A percentile compares a stretch with the other conserved stretches of the same genome.
phyloP scores from a whole-genome alignment of 2,329 filamentous ascomycete species.

The Trichoderma brevicompactum region DNA sequence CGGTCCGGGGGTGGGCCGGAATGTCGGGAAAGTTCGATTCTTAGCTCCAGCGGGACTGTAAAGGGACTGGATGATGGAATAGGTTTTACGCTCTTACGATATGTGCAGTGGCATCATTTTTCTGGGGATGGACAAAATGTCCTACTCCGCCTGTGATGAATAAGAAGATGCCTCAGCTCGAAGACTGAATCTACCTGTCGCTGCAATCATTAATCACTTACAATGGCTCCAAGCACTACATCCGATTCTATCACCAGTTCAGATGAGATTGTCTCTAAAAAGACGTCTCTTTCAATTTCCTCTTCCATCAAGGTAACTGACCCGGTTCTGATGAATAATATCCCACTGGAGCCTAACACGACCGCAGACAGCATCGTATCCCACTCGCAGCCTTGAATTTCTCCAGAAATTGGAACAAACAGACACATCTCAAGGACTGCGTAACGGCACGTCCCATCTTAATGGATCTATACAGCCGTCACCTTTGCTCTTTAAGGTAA shows the following conservation, averaged over 20 bases:
- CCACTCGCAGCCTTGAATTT: conserved; percentile 15
- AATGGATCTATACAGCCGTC: background rate
- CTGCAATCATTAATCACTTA: background rate
- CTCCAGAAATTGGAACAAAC: background rate
- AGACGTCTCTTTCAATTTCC: background rate
- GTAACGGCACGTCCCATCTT: background rate
- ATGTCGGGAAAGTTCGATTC: background rate
- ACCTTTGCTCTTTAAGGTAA: conserved; percentile 17
- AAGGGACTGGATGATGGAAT: background rate
- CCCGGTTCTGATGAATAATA: background rate
- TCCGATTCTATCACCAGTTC: background rate
- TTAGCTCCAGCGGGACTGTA: background rate
- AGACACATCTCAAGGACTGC: background rate
- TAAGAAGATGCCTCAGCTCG: conserved; percentile 13
- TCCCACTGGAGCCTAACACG: background rate
- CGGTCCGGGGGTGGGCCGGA: conserved; percentile 8
- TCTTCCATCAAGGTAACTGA: conserved; percentile 10
- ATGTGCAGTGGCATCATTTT: background rate
- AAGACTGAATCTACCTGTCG: background rate
- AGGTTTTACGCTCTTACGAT: background rate
- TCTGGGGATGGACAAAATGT: background rate
- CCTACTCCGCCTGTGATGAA: background rate
- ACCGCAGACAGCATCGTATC: conserved; percentile 11
- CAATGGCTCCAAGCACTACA: conserved; percentile 20
- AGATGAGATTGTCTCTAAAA: background rate